These are phyloP conservation scores for Fusarium incarnatum DNA, from an alignment of 2,329 filamentous ascomycete genomes.

Conservation along the genomic window DNA sequence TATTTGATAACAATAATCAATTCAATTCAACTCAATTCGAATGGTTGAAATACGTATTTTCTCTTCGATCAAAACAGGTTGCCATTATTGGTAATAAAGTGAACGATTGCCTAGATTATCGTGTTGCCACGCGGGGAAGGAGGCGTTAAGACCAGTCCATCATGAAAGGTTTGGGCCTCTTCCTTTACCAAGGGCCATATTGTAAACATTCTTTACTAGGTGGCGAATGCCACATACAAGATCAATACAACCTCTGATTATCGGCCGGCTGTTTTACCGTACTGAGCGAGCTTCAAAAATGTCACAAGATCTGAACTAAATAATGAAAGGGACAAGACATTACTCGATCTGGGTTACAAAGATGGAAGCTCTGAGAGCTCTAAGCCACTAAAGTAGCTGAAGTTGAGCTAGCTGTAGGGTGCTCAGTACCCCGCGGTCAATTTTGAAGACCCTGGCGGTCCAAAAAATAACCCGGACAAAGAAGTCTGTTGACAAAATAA, in stretches of 20 bases:
- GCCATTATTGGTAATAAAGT: neutral
- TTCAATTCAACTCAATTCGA: conserved; percentile 28
- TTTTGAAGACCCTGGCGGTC: conserved; percentile 10
- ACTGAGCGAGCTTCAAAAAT: neutral
- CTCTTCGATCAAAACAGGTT: neutral
- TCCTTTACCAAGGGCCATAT: conserved; percentile 12
- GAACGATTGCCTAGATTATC: conserved; percentile 3
- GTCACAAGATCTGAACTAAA: neutral
- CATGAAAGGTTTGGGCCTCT: conserved; percentile 3
- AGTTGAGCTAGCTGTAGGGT: conserved; percentile 11
- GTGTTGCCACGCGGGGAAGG: conserved; percentile 10
- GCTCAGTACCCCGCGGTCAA: conserved; percentile 44
- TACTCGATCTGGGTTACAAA: conserved; percentile 2
- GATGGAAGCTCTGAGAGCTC: conserved; percentile 12
- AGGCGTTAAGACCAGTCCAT: conserved; percentile 16
- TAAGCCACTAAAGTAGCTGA: conserved; percentile 4
- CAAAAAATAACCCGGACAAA: no score
- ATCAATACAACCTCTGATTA: neutral
- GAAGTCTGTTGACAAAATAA: no score
- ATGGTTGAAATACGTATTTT: neutral
- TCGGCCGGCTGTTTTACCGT: neutral
- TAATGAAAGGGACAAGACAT: neutral
- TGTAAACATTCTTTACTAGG: neutral
- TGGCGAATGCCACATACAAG: neutral
- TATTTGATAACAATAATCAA: conserved; percentile 36